Conservation (phyloP, 225 moss, liverwort and hornwort species). For the Bryoerythrophyllum caledonicum region DNA sequence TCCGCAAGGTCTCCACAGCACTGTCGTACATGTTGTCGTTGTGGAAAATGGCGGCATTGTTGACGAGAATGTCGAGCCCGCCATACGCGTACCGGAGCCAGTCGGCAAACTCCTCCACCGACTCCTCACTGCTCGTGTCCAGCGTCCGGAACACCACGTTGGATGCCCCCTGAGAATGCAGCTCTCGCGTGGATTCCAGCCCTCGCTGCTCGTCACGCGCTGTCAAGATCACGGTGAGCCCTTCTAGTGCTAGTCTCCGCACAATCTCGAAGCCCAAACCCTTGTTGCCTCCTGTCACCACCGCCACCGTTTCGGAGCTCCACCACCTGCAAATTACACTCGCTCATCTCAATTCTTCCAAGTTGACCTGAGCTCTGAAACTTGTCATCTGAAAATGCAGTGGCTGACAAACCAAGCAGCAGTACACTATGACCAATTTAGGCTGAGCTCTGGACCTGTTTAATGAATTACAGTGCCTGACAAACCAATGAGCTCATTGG, state of each 20-base stretch:
- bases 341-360: no score
- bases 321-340: conserved; percentile 25
- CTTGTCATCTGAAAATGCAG: no score
- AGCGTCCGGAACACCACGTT: conserved; percentile 57
- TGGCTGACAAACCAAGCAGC: no score
- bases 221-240: conserved; percentile 16
- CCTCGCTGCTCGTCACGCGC: conserved; percentile 23
- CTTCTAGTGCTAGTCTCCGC: conserved; percentile 12
- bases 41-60: conserved; percentile 54
- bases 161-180: conserved; percentile 39
- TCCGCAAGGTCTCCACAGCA: conserved; percentile 25
- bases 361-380: no score
- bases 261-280: conserved; percentile 24
- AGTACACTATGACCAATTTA: not conserved
- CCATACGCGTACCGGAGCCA: conserved; percentile 57
- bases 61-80: conserved; percentile 67
- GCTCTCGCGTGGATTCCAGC: conserved; percentile 30
- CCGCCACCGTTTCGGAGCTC: conserved; percentile 15
- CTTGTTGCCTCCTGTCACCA: conserved; percentile 27
- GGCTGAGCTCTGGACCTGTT: not conserved
- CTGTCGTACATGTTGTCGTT: conserved; percentile 10
- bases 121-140: conserved; percentile 47
- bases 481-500: not conserved
- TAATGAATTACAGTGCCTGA: not conserved
- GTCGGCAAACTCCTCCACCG: conserved; percentile 38